Percentiles rank a stretch among this genome's conserved stretches.
Evolutionary conservation across 1,139 yeast species (phyloP).

Genomic region (Pichia terricola): DNA sequence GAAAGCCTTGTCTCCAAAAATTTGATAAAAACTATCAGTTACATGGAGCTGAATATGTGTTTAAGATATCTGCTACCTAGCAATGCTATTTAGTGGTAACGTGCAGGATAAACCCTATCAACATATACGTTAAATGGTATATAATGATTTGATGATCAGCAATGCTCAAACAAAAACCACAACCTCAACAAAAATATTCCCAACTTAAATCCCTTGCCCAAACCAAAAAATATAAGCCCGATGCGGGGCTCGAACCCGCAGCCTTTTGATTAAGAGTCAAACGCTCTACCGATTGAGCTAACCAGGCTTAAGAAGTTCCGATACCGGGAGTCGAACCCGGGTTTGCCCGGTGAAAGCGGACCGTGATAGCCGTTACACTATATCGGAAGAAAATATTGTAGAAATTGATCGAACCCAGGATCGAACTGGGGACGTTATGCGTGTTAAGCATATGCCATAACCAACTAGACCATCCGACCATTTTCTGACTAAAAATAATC

Average conservation of each 20-base stretch:
- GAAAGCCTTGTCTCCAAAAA: too few relatives aligned
- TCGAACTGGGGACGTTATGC: conserved; percentile 99
- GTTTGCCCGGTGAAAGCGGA: conserved; percentile 69
- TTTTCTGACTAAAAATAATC: conserved; percentile 5
- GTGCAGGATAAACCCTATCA: too few relatives aligned
- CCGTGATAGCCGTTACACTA: conserved; percentile 70
- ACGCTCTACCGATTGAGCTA: conserved; percentile 31
- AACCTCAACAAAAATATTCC: too few relatives aligned
- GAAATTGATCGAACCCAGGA: conserved; percentile 92
- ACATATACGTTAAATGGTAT: too few relatives aligned
- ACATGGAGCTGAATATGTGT: too few relatives aligned
- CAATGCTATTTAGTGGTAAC: too few relatives aligned
- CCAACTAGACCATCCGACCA: conserved; percentile 87
- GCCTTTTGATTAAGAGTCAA: conserved; percentile 31
- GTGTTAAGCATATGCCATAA: conserved; percentile 99
- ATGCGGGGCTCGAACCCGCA: conserved; percentile 34
- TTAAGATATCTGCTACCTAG: too few relatives aligned
- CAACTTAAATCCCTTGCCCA: too few relatives aligned
- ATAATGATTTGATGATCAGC: too few relatives aligned
- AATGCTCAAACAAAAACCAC: too few relatives aligned
- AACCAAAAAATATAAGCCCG: conserved; percentile 22
- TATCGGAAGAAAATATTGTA: conserved; percentile 34
- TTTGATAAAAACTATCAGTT: too few relatives aligned
- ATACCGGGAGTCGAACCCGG: conserved; percentile 73
- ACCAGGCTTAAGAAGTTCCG: conserved; percentile 33